These are phyloP conservation scores for Cyclocybe cylindracea DNA, from an alignment of 768 basidiomycete genomes.

Conservation along the genomic window DNA sequence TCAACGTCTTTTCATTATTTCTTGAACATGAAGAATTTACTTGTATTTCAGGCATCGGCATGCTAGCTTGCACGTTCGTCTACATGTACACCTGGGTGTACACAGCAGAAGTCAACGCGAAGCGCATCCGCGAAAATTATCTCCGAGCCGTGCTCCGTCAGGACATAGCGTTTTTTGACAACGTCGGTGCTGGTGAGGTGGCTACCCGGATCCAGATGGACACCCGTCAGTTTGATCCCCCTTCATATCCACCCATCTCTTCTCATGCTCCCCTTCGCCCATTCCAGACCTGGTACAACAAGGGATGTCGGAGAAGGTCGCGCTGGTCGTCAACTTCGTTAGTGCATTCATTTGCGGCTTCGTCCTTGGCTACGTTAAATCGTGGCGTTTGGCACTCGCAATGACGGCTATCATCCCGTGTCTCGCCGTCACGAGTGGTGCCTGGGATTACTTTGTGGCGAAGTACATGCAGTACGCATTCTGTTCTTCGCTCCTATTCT, in stretches of 20 bases:
- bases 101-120: slow-evolving; percentile 78
- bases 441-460: slow-evolving; percentile 68
- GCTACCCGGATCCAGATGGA: slow-evolving; percentile 89
- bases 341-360: slow-evolving; percentile 79
- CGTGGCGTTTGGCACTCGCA: slow-evolving; percentile 82
- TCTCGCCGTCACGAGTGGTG: slow-evolving; percentile 66
- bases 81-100: slow-evolving; percentile 73
- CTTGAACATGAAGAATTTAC: neutral
- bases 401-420: slow-evolving; percentile 79
- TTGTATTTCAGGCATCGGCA: slow-evolving; percentile 56
- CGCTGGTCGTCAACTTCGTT: slow-evolving; percentile 60
- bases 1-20: slow-evolving; percentile 6
- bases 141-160: slow-evolving; percentile 79
- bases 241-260: too few relatives aligned
- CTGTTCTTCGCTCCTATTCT: neutral
- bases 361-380: slow-evolving; percentile 62
- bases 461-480: slow-evolving; percentile 59
- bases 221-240: slow-evolving; percentile 53
- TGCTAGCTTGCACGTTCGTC: slow-evolving; percentile 67
- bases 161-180: slow-evolving; percentile 86
- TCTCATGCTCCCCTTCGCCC: neutral
- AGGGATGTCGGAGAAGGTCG: slow-evolving; percentile 87
- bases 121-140: slow-evolving; percentile 83
- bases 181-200: slow-evolving; percentile 88
- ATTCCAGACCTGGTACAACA: slow-evolving; percentile 78